Base-by-base conservation (phyloP, 108 stramenopile species). In the Cyclotella choctawhatcheeana region DNA sequence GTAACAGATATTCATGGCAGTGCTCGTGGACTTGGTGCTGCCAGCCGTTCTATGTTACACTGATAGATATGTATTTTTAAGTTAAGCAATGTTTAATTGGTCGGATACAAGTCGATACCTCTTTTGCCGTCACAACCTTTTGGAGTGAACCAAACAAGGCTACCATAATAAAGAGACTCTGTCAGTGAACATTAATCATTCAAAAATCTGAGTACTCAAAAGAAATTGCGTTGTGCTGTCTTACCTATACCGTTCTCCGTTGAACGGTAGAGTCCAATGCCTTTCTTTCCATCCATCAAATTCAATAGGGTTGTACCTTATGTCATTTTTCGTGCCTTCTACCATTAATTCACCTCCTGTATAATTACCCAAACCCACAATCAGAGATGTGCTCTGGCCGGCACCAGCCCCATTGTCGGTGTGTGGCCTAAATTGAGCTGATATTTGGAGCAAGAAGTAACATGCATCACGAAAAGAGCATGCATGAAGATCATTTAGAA, bases 141-240 rank as follows among this genome's bases (percentile, higher is more conserved):
- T 14, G 97, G 98, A 5, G 98, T 97, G 76, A 98, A 98, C 96
- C 96, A 98, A 8, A 98, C 98, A n/a, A n/a, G n/a, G n/a, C n/a
- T n/a, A n/a, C n/a, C n/a, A n/a, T n/a, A n/a, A n/a, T 25, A 98
- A 75, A 65, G 82, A 84, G 61, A 88, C n/a, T n/a, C n/a, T n/a
- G n/a, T n/a, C n/a, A n/a, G n/a, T n/a, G n/a, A n/a, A n/a, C n/a
- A n/a, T n/a, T n/a, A n/a, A n/a, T n/a, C n/a, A n/a, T n/a, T n/a
- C n/a, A n/a, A n/a, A n/a, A n/a, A n/a, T n/a, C n/a, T n/a, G n/a
- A n/a, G n/a, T n/a, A n/a, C n/a, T n/a, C n/a, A n/a, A n/a, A n/a
- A n/a, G n/a, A n/a, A n/a, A n/a, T n/a, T n/a, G n/a, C n/a, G n/a
- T n/a, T n/a, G n/a, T n/a, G n/a, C n/a, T n/a, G n/a, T n/a, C n/a